phyloP scores from a whole-genome alignment of 495 filamentous ascomycete genomes.

The Gamarada debralockiae region DNA sequence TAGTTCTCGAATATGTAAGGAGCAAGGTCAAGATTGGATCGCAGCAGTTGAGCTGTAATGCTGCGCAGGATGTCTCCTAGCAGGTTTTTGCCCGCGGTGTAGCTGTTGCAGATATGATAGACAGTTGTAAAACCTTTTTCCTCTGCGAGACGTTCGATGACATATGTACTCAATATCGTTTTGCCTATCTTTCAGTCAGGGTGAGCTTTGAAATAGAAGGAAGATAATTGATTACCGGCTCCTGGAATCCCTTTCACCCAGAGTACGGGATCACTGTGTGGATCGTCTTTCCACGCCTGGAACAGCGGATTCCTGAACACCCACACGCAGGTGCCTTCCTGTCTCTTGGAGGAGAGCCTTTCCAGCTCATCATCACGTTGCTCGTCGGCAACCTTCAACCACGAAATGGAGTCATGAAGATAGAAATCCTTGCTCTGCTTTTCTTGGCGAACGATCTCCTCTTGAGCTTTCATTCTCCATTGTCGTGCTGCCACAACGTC shows the following conservation, averaged over 20 bases:
- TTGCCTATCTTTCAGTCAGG: no score
- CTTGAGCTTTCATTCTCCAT: constrained; percentile 9
- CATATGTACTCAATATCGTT: no score
- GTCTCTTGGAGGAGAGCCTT: constrained; percentile 3
- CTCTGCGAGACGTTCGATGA: no score
- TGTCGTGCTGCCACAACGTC: constrained; percentile 26
- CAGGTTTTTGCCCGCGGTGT: no score
- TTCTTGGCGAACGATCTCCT: constrained; percentile 4
- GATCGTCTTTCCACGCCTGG: constrained; percentile 12
- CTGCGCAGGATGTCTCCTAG: no score
- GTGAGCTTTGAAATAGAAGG: no score
- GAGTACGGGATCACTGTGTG: constrained; percentile 3
- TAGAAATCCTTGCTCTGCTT: constrained; percentile 1
- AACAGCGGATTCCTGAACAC: constrained; percentile 9
- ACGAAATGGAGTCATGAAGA: constrained; percentile 10
- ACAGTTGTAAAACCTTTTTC: no score
- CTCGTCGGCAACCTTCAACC: constrained; percentile 6
- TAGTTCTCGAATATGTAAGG: no score
- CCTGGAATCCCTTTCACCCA: constrained; percentile 23
- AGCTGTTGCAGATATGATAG: no score
- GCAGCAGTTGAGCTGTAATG: no score
- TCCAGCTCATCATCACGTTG: constrained; percentile 12
- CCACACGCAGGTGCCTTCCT: constrained; percentile 17
- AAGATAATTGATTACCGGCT: constrained; percentile 10
- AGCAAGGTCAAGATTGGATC: no score